A percentile compares a stretch with the other conserved stretches of the same genome.
Evolutionary conservation across 768 basidiomycete species (phyloP).

Genomic region (Pleurotus pulmonarius): DNA sequence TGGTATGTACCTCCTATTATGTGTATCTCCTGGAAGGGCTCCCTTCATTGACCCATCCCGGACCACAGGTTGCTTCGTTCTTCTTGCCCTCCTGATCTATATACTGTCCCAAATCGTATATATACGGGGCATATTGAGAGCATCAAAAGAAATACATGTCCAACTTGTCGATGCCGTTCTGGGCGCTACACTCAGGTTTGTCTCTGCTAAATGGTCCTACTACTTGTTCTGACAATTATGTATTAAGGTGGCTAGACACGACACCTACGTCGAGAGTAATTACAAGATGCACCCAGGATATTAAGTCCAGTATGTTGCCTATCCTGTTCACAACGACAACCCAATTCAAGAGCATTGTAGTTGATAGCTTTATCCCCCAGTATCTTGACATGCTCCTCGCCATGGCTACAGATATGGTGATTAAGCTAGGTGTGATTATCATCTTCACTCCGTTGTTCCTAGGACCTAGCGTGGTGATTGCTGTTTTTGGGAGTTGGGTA

Average conservation of each 20-base stretch:
- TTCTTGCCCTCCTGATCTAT: slow-evolving; percentile 27
- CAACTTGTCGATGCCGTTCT: slow-evolving; percentile 50
- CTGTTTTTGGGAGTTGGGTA: slow-evolving; percentile 37
- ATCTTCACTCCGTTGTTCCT: slow-evolving; percentile 43
- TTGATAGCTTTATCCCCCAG: slow-evolving; percentile 43
- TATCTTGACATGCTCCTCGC: slow-evolving; percentile 24
- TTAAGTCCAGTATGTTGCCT: slow-evolving; percentile 36
- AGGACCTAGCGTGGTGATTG: slow-evolving; percentile 39
- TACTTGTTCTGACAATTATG: background rate
- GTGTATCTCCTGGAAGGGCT: background rate
- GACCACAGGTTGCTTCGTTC: slow-evolving; percentile 25
- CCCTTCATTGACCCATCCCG: background rate
- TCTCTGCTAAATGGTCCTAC: background rate
- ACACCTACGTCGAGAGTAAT: slow-evolving; percentile 54
- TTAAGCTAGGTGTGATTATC: slow-evolving; percentile 40
- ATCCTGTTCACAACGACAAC: slow-evolving; percentile 29
- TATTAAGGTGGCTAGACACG: slow-evolving; percentile 42
- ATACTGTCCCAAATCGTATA: slow-evolving; percentile 31
- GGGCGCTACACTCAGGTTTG: slow-evolving; percentile 57
- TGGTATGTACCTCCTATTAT: slow-evolving; percentile 12
- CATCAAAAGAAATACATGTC: slow-evolving; percentile 51
- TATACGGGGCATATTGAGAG: slow-evolving; percentile 46
- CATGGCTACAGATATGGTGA: slow-evolving; percentile 30
- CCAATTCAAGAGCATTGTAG: slow-evolving; percentile 31
- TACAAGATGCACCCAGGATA: slow-evolving; percentile 65